These are phyloP conservation scores for Pythium scleroteichum DNA, from an alignment of 352 stramenopile species.

Conservation along the genomic window DNA sequence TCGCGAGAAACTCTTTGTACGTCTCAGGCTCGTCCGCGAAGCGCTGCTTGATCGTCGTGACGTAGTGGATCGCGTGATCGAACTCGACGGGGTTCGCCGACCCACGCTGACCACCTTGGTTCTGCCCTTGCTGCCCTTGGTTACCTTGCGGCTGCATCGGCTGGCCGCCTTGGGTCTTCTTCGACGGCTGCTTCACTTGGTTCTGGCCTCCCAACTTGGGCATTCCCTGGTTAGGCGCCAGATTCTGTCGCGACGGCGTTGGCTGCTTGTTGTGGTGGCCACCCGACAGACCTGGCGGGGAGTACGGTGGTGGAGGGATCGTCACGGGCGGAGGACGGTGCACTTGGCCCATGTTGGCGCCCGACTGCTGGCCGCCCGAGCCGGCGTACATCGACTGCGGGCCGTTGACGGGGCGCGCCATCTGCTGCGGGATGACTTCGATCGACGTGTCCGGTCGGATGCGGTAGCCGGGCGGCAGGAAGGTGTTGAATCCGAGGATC, in stretches of 20 bases:
- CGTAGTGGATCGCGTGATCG: constrained; percentile 99
- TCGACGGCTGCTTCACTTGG: constrained; percentile 40
- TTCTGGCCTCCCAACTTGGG: constrained; percentile 35
- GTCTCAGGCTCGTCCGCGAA: constrained; percentile 97
- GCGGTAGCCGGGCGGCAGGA: constrained; percentile 94
- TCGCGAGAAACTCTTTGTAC: constrained; percentile 99
- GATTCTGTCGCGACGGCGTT: constrained; percentile 51
- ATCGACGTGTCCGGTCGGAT: constrained; percentile 86
- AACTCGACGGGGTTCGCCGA: constrained; percentile 95
- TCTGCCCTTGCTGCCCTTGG: not conserved
- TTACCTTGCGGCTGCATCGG: constrained; percentile 22
- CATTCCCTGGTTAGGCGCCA: constrained; percentile 37
- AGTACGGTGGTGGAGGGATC: constrained; percentile 70
- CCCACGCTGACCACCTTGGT: constrained; percentile 30
- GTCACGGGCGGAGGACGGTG: constrained; percentile 67
- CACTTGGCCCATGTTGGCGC: constrained; percentile 39
- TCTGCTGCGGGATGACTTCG: constrained; percentile 73
- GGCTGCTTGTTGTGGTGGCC: constrained; percentile 43
- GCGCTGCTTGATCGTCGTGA: constrained; percentile 98
- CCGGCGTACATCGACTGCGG: constrained; percentile 34
- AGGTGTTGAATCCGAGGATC: constrained; percentile 99
- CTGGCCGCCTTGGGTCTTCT: constrained; percentile 47
- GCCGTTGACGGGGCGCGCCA: constrained; percentile 38
- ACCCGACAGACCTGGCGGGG: constrained; percentile 42
- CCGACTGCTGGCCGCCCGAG: constrained; percentile 30